Percentiles rank a stretch among this genome's conserved stretches.
Conservation (phyloP, 345 rosid genomes). For the Lepidium didymum region DNA sequence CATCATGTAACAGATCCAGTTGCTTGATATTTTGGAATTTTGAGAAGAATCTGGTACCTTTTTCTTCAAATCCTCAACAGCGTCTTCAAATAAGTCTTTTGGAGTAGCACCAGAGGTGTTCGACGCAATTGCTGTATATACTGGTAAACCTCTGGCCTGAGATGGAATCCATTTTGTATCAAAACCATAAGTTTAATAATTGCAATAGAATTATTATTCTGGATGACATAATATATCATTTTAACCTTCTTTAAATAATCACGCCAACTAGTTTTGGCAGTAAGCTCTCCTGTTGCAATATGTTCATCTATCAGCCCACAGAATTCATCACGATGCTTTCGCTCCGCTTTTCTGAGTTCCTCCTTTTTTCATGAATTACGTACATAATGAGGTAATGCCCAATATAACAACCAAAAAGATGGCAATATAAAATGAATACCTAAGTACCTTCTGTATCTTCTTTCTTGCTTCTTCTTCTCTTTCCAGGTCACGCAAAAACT, state of each 20-base stretch:
- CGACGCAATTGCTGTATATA: slow-evolving; percentile 60
- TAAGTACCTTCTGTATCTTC: slow-evolving; percentile 77
- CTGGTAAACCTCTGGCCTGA: slow-evolving; percentile 75
- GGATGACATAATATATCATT: slow-evolving; percentile 2
- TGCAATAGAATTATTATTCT: slow-evolving; percentile 4
- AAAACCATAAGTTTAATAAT: slow-evolving; percentile 11
- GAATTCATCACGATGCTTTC: slow-evolving; percentile 96
- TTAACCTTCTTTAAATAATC: slow-evolving; percentile 71
- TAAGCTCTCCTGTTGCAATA: slow-evolving; percentile 58
- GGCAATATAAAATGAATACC: neutral
- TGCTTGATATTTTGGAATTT: neutral
- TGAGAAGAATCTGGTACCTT: slow-evolving; percentile 39
- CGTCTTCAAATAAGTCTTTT: slow-evolving; percentile 88
- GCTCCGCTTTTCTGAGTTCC: slow-evolving; percentile 77
- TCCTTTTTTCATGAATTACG: slow-evolving; percentile 47
- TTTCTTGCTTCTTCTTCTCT: slow-evolving; percentile 93
- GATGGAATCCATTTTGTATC: slow-evolving; percentile 4
- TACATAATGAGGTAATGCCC: slow-evolving; percentile 5
- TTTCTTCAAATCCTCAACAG: slow-evolving; percentile 69
- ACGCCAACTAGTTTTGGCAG: slow-evolving; percentile 82
- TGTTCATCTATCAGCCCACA: slow-evolving; percentile 83
- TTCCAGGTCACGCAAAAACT: slow-evolving; percentile 68
- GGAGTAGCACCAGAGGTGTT: slow-evolving; percentile 88
- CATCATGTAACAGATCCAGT: neutral
- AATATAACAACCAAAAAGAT: slow-evolving; percentile 5